Conservation (phyloP, 176 grass and related monocot species). For the Bolboschoenus planiculmis region DNA sequence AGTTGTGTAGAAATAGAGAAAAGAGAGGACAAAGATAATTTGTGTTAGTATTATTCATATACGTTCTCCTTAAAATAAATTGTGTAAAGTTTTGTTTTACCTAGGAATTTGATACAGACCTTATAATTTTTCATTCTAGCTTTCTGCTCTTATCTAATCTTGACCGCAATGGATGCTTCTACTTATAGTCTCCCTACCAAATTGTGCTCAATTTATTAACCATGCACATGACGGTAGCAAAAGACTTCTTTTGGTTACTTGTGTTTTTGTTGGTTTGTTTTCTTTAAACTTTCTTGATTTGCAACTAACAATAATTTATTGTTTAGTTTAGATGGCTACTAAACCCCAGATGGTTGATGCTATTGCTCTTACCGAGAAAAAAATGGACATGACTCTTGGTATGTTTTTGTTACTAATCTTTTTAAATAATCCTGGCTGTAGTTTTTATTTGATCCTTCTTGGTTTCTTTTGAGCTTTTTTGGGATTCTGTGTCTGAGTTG, state of each 20-base stretch:
- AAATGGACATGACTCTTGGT: constrained; percentile 99
- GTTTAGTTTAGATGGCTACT: constrained; percentile 54
- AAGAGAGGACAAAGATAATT: background rate
- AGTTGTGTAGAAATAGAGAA: background rate
- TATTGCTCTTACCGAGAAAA: constrained; percentile 95
- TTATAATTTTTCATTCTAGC: background rate
- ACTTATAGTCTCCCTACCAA: background rate
- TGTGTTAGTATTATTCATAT: background rate
- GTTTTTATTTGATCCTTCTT: background rate
- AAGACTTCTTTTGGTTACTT: background rate
- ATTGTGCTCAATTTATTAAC: background rate
- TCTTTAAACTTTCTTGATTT: background rate
- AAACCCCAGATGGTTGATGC: constrained; percentile 52
- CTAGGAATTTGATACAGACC: background rate
- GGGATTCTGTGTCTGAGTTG: background rate
- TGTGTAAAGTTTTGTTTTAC: too few species aligned
- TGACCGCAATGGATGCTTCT: background rate
- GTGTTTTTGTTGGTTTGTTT: background rate
- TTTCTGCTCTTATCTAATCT: background rate
- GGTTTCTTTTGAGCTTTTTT: background rate
- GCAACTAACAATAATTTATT: background rate
- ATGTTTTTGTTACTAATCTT: background rate
- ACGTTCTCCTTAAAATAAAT: background rate
- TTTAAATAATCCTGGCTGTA: background rate
- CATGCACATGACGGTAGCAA: background rate